phyloP scores from a whole-genome alignment of 345 rosid genomes.

The Ceriops decandra region DNA sequence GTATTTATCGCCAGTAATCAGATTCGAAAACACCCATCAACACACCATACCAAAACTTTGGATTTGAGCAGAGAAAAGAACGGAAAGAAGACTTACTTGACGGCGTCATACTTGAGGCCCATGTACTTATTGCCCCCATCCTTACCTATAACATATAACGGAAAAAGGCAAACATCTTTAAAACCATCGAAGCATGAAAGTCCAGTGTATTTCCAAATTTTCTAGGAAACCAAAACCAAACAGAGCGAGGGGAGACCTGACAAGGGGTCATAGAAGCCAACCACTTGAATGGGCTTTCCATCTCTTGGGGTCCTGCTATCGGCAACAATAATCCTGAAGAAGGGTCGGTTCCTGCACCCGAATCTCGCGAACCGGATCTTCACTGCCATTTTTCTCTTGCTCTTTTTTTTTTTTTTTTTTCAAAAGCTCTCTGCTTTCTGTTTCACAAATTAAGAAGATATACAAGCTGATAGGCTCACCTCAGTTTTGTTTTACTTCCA shows the following conservation, averaged over 20 bases:
- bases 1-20: neutral
- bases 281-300: conserved; percentile 4
- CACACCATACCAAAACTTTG: neutral
- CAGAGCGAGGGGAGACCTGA: conserved; percentile 4
- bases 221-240: conserved; percentile 11
- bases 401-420: no score
- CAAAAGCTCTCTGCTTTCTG: no score
- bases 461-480: no score
- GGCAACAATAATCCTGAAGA: conserved; percentile 16
- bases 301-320: conserved; percentile 10
- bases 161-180: neutral
- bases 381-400: conserved; percentile 1
- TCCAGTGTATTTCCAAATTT: neutral
- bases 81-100: neutral
- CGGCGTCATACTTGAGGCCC: conserved; percentile 4
- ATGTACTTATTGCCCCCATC: neutral
- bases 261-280: conserved; percentile 15
- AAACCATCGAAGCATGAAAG: neutral
- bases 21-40: neutral
- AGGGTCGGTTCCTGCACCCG: conserved; percentile 16
- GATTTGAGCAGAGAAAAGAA: neutral
- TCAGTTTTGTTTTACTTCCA: no score
- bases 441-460: no score
- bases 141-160: neutral
- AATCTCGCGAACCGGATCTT: conserved; percentile 12